Base-by-base conservation (phyloP, 2,329 filamentous ascomycete species). In the Trichoderma atroviride region DNA sequence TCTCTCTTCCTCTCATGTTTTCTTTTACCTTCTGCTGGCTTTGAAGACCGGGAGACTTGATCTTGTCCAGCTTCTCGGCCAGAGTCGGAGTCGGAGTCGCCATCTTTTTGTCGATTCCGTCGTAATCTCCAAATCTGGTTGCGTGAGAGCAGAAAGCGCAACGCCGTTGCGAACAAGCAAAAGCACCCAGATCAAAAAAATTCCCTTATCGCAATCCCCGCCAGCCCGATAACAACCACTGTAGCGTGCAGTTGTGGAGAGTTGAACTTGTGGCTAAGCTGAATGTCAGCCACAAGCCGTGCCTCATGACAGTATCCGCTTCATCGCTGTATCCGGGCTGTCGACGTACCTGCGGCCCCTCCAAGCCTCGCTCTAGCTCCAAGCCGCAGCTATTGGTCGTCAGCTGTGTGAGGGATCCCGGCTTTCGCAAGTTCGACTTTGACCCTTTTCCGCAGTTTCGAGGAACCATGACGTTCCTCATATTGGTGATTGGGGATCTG, bases 1-100 rank as follows among this genome's bases (percentile, higher is more conserved):
- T 24, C 11, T 33, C 24, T 52, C 37, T 19, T 31, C 6, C 29
- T 31, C 40, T 50, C 13, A 13, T 43, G 19, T 19, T 47, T 22
- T 79, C 84, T 74, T 19, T 83, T 50, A 96, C 94, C 87, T 94
- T 93, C 81, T 97, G 90, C 83, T 97, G 94, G 80, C 92, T 97
- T 81, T 98, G 93, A 76, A 97, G 89, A 82, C 97, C 97, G 69
- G 96, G 96, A 78, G 92, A 96, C 82, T 96, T 92, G 81, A 98
- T 97, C 88, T 96, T 97, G 84, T 95, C 92, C 79, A 99, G 89
- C 85, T 94, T 96, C 85, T 97, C 95, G 80, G 92, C 89, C 77
- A 98, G 77, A 73, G 85, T 83, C 75, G 82, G 77, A 73, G 85
- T 83, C 75, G 82, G 78, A 73, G 82, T 82, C 75, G 82, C 80